Evolutionary conservation across 2,329 filamentous ascomycete genomes (phyloP).

Genomic region (Cadophora gregata): DNA sequence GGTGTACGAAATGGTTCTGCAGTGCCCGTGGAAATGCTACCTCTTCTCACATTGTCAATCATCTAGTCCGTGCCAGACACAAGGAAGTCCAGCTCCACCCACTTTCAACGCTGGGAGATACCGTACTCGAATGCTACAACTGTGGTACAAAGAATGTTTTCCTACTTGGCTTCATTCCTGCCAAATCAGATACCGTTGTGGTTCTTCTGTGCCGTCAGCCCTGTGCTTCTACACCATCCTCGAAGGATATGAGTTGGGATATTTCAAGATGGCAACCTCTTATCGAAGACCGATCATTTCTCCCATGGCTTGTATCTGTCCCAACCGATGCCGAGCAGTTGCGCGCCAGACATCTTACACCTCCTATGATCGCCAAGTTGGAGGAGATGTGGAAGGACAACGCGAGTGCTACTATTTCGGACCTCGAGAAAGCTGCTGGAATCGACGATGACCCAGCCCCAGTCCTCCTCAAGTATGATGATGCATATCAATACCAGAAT

Average conservation of each 20-base stretch:
- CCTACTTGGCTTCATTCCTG: conserved; percentile 94
- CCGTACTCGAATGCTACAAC: conserved; percentile 97
- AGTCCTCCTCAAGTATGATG: conserved; percentile 91
- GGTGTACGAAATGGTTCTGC: conserved; percentile 99
- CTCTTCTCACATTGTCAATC: conserved; percentile 97
- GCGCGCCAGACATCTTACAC: conserved; percentile 88
- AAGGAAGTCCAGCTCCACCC: conserved; percentile 99
- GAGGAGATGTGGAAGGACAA: conserved; percentile 99
- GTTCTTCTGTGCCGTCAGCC: conserved; percentile 96
- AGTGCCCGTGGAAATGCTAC: conserved; percentile 96
- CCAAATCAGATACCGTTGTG: conserved; percentile 97
- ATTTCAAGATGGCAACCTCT: conserved; percentile 96
- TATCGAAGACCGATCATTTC: conserved; percentile 94
- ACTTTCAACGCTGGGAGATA: conserved; percentile 90
- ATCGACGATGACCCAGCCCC: conserved; percentile 95
- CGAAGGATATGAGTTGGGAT: conserved; percentile 99
- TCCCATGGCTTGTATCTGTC: conserved; percentile 88
- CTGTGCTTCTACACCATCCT: conserved; percentile 91
- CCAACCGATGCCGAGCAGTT: conserved; percentile 96
- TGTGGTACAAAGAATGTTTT: conserved; percentile 99
- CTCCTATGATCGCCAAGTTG: conserved; percentile 92
- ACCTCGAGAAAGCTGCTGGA: conserved; percentile 88
- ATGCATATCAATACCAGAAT: conserved; percentile 98
- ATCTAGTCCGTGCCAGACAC: conserved; percentile 94
- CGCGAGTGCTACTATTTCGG: conserved; percentile 82